Percentiles rank a stretch among this genome's conserved stretches.
Evolutionary conservation across 1,284 basidiomycete species (phyloP).

Genomic region (Mycosarcoma mackinlayi): DNA sequence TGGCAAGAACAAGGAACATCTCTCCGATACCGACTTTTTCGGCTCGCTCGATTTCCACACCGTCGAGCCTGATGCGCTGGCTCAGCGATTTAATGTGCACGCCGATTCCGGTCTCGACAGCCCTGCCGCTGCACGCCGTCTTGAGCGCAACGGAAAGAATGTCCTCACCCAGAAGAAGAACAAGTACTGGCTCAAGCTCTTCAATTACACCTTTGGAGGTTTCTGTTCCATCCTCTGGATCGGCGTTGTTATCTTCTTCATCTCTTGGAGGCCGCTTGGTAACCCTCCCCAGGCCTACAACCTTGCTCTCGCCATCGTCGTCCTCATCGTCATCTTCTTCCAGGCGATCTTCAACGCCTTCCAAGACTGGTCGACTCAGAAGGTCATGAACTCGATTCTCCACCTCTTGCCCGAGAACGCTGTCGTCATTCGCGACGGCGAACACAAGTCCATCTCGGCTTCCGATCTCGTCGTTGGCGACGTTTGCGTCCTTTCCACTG

Average conservation of each 20-base stretch:
- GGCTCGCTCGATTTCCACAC: conserved; percentile 73
- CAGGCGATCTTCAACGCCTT: conserved; percentile 72
- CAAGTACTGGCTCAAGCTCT: conserved; percentile 71
- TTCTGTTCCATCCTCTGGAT: conserved; percentile 75
- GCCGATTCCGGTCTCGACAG: conserved; percentile 71
- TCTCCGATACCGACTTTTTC: conserved; percentile 43
- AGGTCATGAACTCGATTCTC: conserved; percentile 71
- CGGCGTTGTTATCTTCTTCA: conserved; percentile 73
- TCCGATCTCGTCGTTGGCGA: conserved; percentile 78
- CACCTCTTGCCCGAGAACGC: conserved; percentile 72
- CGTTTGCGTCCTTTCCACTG: conserved; percentile 72
- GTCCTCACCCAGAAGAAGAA: conserved; percentile 72
- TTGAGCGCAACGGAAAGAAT: conserved; percentile 72
- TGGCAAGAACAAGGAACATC: conserved; percentile 32
- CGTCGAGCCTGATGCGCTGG: conserved; percentile 71
- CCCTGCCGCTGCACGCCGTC: conserved; percentile 72
- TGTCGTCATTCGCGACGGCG: conserved; percentile 75
- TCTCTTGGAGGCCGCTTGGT: conserved; percentile 73
- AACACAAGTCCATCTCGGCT: conserved; percentile 74
- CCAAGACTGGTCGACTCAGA: conserved; percentile 63
- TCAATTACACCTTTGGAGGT: conserved; percentile 73
- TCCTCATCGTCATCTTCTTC: conserved; percentile 70
- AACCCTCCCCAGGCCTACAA: conserved; percentile 72
- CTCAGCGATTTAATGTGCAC: conserved; percentile 72
- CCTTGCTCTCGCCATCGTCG: conserved; percentile 70